Conservation (phyloP, 352 stramenopile species). For the Globisporangium echinulatum region DNA sequence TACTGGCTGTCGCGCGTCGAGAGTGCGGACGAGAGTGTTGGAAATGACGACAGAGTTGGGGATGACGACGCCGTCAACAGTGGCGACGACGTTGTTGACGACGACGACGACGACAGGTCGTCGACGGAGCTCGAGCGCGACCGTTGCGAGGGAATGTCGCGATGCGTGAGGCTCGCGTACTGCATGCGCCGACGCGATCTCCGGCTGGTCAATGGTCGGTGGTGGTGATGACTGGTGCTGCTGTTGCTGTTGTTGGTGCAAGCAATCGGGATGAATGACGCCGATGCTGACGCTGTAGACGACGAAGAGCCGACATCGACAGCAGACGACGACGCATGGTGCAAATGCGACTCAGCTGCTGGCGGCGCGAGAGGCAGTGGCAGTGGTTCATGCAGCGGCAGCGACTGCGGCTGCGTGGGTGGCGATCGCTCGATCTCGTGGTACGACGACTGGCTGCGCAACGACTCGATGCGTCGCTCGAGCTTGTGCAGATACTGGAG, state of each 20-base stretch:
- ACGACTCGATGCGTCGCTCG: conserved; percentile 55
- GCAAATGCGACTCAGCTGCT: too few species aligned
- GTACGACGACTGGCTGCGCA: conserved; percentile 45
- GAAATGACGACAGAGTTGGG: neutral
- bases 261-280: neutral
- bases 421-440: conserved; percentile 9
- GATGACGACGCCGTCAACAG: neutral
- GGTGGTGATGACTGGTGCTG: conserved; percentile 9
- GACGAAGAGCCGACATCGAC: neutral
- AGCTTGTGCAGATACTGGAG: conserved; percentile 62
- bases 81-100: neutral
- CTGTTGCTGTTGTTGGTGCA: conserved; percentile 3
- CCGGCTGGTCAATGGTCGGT: conserved; percentile 8
- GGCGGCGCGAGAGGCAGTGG: too few species aligned
- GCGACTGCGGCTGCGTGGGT: conserved; percentile 2
- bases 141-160: neutral
- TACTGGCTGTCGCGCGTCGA: conserved; percentile 45
- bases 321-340: too few species aligned
- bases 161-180: neutral
- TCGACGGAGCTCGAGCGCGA: conserved; percentile 1
- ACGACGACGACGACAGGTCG: neutral
- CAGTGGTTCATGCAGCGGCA: neutral
- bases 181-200: conserved; percentile 6
- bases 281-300: neutral
- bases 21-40: neutral